A percentile compares a stretch with the other conserved stretches of the same genome.
phyloP scores from a whole-genome alignment of 2,329 filamentous ascomycete genomes.

The Westerdykella sp. region DNA sequence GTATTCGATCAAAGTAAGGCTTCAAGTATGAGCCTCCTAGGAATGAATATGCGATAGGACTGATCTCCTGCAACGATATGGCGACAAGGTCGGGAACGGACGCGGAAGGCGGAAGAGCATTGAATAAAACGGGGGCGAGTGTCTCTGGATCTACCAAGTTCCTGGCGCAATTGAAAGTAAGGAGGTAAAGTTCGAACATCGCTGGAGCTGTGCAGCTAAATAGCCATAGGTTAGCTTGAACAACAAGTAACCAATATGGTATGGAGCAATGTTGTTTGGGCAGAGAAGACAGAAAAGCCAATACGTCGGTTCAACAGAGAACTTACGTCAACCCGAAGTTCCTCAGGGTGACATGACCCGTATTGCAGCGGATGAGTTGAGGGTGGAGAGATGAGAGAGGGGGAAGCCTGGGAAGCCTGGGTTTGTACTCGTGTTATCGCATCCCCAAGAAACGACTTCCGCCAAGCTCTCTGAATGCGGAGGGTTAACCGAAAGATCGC shows the following conservation, averaged over 20 bases:
- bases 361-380: too few species aligned
- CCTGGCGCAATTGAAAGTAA: slow-evolving; percentile 88
- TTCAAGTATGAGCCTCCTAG: slow-evolving; percentile 74
- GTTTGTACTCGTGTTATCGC: too few species aligned
- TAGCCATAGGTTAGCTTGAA: too few species aligned
- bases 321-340: too few species aligned
- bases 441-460: too few species aligned
- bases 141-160: slow-evolving; percentile 60
- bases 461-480: background rate
- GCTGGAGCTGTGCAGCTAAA: background rate
- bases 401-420: too few species aligned
- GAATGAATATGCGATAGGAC: slow-evolving; percentile 77
- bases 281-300: too few species aligned
- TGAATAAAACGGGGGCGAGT: slow-evolving; percentile 62
- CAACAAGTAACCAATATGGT: too few species aligned
- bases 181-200: slow-evolving; percentile 62
- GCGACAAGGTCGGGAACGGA: slow-evolving; percentile 62
- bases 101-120: slow-evolving; percentile 31
- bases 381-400: too few species aligned
- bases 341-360: too few species aligned
- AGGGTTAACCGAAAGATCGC: background rate
- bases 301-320: too few species aligned
- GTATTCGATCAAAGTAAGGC: slow-evolving; percentile 68
- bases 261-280: too few species aligned
- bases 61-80: slow-evolving; percentile 76